phyloP scores from a whole-genome alignment of 441 rosid genomes.

The Corymbia calophylla region DNA sequence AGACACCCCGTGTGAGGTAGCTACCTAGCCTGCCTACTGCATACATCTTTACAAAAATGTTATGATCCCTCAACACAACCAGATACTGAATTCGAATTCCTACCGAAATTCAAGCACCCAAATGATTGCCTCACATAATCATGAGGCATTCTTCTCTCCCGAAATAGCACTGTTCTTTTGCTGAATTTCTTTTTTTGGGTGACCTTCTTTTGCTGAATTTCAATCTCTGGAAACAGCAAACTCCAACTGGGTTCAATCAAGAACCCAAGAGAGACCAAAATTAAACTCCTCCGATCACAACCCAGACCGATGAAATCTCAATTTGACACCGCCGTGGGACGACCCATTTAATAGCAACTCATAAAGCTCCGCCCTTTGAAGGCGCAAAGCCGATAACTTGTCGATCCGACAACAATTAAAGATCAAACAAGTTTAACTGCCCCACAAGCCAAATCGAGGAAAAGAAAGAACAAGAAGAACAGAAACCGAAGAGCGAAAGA shows the following conservation, averaged over 20 bases:
- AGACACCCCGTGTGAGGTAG: conserved; percentile 79
- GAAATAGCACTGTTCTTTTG: neutral
- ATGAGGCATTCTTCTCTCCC: conserved; percentile 3
- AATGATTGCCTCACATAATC: conserved; percentile 5
- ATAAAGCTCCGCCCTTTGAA: neutral
- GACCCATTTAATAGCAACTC: neutral
- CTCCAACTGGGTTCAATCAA: neutral
- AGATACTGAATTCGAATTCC: conserved; percentile 3
- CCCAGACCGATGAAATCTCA: neutral
- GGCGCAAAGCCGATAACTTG: neutral
- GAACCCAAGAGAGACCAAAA: neutral
- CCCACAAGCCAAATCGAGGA: conserved; percentile 8
- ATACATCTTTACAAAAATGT: conserved; percentile 35
- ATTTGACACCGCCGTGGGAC: neutral
- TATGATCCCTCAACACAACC: neutral
- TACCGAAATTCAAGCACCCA: conserved; percentile 10
- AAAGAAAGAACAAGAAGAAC: conserved; percentile 1
- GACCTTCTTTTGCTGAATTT: neutral
- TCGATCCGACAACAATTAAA: conserved; percentile 1
- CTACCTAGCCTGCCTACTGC: conserved; percentile 87
- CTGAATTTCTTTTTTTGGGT: no score
- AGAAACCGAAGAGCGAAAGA: conserved; percentile 6
- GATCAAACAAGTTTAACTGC: neutral
- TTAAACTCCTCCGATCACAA: neutral
- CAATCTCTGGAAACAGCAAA: neutral